Percentiles rank a stretch among this genome's conserved stretches.
Conservation (phyloP, 306 rosid species). For the Sicyos baderoa region DNA sequence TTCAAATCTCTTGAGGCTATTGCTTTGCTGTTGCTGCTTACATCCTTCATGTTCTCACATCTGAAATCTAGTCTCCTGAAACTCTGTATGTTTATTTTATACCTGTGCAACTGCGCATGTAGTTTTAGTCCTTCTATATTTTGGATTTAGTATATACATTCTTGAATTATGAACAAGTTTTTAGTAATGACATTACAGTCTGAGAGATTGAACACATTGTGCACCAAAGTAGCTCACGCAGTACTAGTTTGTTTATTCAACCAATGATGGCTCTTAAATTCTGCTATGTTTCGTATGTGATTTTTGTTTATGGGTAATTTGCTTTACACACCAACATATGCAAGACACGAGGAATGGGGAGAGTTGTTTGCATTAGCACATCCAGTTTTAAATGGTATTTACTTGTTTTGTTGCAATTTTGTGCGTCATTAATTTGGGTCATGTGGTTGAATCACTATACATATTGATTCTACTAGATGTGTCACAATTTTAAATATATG, state of each 20-base stretch:
- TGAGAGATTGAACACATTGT: neutral
- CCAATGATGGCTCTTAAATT: neutral
- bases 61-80: neutral
- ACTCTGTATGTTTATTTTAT: neutral
- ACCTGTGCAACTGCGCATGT: neutral
- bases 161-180: neutral
- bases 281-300: neutral
- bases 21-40: neutral
- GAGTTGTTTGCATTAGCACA: neutral
- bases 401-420: neutral
- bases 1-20: neutral
- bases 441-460: neutral
- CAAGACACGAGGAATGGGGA: neutral
- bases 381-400: neutral
- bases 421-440: neutral
- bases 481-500: neutral
- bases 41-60: neutral
- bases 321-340: neutral
- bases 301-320: constrained; percentile 7
- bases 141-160: neutral
- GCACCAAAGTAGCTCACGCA: neutral
- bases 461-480: neutral
- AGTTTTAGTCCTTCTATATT: neutral
- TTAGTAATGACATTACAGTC: neutral
- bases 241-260: neutral